These are phyloP conservation scores for Aureobasidium sp. DNA, from an alignment of 2,329 filamentous ascomycete genomes.

Conservation along the genomic window DNA sequence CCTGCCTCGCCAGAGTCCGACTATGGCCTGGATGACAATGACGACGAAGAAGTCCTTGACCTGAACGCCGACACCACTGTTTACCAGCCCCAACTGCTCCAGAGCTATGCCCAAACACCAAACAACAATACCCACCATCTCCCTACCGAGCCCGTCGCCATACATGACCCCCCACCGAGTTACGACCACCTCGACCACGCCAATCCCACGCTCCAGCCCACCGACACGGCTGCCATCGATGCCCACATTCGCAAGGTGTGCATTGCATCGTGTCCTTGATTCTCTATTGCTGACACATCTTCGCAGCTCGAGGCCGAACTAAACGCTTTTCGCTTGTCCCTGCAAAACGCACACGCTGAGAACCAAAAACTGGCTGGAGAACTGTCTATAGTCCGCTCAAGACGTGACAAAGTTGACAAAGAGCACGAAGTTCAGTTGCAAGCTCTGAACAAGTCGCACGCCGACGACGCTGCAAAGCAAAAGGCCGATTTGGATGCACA, in stretches of 20 bases:
- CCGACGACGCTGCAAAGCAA: slow-evolving; percentile 55
- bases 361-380: slow-evolving; percentile 61
- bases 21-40: slow-evolving; percentile 31
- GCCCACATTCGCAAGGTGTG: neutral
- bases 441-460: slow-evolving; percentile 52
- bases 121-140: neutral
- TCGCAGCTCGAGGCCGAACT: slow-evolving; percentile 36
- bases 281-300: neutral
- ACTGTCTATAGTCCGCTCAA: slow-evolving; percentile 64
- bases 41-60: slow-evolving; percentile 38
- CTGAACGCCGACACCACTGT: slow-evolving; percentile 32
- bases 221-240: neutral
- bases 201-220: neutral
- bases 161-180: neutral
- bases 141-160: neutral
- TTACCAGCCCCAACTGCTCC: slow-evolving; percentile 17
- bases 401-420: slow-evolving; percentile 52
- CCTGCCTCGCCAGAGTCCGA: slow-evolving; percentile 26
- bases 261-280: neutral
- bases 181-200: neutral
- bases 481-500: slow-evolving; percentile 56
- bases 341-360: slow-evolving; percentile 35
- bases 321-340: slow-evolving; percentile 28
- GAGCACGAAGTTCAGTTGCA: slow-evolving; percentile 55
- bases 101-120: neutral